Percentiles rank a stretch among this genome's conserved stretches.
Evolutionary conservation across 768 basidiomycete species (phyloP).

Genomic region (Holtermannia corniformis): DNA sequence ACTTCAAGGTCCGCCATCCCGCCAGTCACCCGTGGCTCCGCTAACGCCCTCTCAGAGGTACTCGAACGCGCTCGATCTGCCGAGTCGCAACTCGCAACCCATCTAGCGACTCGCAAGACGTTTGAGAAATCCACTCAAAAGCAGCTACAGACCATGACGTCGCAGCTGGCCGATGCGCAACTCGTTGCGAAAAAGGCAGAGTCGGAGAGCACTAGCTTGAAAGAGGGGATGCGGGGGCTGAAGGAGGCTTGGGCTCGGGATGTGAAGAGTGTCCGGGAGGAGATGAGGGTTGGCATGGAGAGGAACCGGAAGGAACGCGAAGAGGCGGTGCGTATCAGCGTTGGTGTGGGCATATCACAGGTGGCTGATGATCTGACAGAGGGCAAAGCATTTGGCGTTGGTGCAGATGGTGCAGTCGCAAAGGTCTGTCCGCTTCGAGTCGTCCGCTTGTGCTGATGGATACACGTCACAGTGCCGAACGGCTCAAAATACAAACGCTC

Average conservation of each 20-base stretch:
- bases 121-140: conserved; percentile 32
- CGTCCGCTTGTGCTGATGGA: not conserved
- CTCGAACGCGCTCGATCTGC: conserved; percentile 37
- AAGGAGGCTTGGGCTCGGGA: conserved; percentile 33
- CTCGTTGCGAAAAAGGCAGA: conserved; percentile 28
- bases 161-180: conserved; percentile 31
- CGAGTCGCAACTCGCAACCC: conserved; percentile 23
- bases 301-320: conserved; percentile 24
- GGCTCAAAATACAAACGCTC: conserved; percentile 8
- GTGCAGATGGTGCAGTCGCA: conserved; percentile 29
- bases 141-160: conserved; percentile 19
- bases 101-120: conserved; percentile 20
- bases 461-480: conserved; percentile 11
- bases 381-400: conserved; percentile 23
- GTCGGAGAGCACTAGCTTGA: conserved; percentile 29
- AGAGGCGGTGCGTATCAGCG: conserved; percentile 27
- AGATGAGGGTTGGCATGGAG: conserved; percentile 22
- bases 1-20: conserved; percentile 25
- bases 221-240: conserved; percentile 37
- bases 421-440: conserved; percentile 14
- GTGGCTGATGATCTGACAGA: conserved; percentile 10
- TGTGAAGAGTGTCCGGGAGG: conserved; percentile 22
- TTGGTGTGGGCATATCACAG: not conserved
- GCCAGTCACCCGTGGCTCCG: too few species aligned
- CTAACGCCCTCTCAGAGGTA: conserved; percentile 34